Percentiles rank a stretch among this genome's conserved stretches.
Conservation (phyloP, 257 asterid species). For the Gentiana macrophylla region DNA sequence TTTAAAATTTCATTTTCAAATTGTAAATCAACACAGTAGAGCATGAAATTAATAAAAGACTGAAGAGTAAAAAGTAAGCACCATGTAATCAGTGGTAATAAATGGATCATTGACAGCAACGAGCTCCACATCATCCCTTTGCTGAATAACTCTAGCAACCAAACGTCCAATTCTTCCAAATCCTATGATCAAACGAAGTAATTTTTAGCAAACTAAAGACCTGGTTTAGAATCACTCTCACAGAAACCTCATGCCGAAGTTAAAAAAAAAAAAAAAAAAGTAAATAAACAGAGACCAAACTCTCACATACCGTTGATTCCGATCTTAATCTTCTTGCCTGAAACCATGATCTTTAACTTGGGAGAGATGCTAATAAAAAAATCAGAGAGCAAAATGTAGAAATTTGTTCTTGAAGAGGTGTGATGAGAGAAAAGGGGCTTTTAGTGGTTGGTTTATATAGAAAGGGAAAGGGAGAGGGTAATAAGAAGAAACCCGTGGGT, state of each 20-base stretch:
- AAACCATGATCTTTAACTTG: slow-evolving; percentile 24
- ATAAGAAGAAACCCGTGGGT: no score
- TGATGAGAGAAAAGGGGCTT: no score
- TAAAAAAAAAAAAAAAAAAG: neutral
- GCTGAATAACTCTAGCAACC: slow-evolving; percentile 81
- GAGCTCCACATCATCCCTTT: slow-evolving; percentile 77
- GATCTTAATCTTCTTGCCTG: slow-evolving; percentile 33
- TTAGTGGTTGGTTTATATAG: no score
- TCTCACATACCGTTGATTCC: slow-evolving; percentile 57
- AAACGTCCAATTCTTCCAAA: slow-evolving; percentile 93
- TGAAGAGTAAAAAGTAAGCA: slow-evolving; percentile 5
- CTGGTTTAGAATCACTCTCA: neutral
- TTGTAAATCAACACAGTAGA: no score
- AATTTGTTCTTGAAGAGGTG: no score
- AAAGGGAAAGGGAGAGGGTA: no score
- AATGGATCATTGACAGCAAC: slow-evolving; percentile 92
- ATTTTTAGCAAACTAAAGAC: neutral
- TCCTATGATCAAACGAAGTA: slow-evolving; percentile 24
- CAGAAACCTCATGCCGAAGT: neutral
- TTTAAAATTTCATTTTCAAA: no score
- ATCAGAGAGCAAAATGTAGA: no score
- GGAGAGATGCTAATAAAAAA: neutral
- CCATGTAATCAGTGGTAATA: slow-evolving; percentile 86
- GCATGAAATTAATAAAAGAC: no score
- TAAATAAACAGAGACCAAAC: neutral